Base-by-base conservation (phyloP, 257 asterid species). In the Henckelia pumila region DNA sequence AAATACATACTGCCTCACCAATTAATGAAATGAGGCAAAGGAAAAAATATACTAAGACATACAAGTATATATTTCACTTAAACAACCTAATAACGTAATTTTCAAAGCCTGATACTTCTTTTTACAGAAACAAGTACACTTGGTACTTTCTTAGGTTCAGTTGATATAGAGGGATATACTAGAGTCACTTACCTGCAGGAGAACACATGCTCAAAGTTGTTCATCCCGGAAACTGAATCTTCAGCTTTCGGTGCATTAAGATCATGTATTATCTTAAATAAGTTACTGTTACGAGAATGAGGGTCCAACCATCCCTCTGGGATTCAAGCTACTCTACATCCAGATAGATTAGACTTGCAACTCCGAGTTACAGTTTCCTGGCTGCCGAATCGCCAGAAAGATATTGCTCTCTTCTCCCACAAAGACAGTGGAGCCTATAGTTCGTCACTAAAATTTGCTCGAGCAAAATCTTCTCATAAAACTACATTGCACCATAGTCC, bases 401-500 rank as follows among this genome's bases (percentile, higher is more conserved):
- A 10, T 35, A 32, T 9, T 28, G 50, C 16, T 16, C 53, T 1
- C 20, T 47, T 47, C 55, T 16, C 55, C 21, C 20, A 47, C 17
- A 14, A 47, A 16, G 17, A 47, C 55, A 14, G 8, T 16, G 21
- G 55, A 47, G 20, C 20, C 55, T 47, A 1, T 28, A 4, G 5
- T 28, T 28, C 17, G 1, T 47, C 7, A 16, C 8, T 47, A 47
- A 47, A 16, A 47, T 47, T 47, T 47, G 20, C 55, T 47, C 55
- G 21, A 47, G 8, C 20, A 47, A 17, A 47, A 47, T 47, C 20
- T 47, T 47, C 53, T 47, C 21, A 47, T 13, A 47, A 33, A 30
- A 20, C 70, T 84, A 88, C 2, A 53, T 33, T 44, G 95, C 23
- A 7, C 97, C 96, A 26, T 44, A 91, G 14, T 59, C 70, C 83